phyloP scores from a whole-genome alignment of 257 asterid genomes.

The Solanum peruvianum region DNA sequence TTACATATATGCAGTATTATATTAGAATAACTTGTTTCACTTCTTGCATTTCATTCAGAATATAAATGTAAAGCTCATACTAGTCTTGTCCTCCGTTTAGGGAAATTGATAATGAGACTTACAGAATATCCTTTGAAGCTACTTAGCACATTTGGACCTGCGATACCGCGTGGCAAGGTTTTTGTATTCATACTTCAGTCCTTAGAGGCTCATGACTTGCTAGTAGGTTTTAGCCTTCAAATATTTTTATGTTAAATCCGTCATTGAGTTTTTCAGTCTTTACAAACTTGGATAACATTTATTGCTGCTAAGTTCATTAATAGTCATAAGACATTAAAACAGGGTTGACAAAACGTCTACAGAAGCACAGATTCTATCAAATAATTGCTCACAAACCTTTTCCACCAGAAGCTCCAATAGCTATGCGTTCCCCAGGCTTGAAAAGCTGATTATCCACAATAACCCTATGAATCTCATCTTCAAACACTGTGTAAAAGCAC shows the following conservation, averaged over 20 bases:
- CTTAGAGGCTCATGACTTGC: background rate
- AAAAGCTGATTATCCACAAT: slow-evolving; percentile 75
- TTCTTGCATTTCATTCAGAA: background rate
- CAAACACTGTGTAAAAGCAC: slow-evolving; percentile 73
- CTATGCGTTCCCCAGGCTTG: slow-evolving; percentile 81
- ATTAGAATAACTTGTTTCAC: background rate
- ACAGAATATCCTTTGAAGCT: background rate
- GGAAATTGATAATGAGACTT: background rate
- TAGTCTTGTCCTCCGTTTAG: background rate
- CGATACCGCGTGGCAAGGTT: too few relatives aligned
- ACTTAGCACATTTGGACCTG: too few relatives aligned
- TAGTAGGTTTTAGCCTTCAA: background rate
- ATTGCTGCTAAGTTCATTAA: background rate
- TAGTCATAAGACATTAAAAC: background rate
- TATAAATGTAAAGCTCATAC: background rate
- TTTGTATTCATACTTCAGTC: background rate
- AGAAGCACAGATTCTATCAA: background rate
- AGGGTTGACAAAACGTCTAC: background rate
- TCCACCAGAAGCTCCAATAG: slow-evolving; percentile 99
- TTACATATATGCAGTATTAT: background rate
- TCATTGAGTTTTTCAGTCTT: background rate
- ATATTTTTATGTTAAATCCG: background rate
- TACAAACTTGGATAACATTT: background rate
- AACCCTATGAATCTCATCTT: slow-evolving; percentile 77
- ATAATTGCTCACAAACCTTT: slow-evolving; percentile 37